Conservation (phyloP, 2,329 filamentous ascomycete genomes). For the Exophiala alcalophila region DNA sequence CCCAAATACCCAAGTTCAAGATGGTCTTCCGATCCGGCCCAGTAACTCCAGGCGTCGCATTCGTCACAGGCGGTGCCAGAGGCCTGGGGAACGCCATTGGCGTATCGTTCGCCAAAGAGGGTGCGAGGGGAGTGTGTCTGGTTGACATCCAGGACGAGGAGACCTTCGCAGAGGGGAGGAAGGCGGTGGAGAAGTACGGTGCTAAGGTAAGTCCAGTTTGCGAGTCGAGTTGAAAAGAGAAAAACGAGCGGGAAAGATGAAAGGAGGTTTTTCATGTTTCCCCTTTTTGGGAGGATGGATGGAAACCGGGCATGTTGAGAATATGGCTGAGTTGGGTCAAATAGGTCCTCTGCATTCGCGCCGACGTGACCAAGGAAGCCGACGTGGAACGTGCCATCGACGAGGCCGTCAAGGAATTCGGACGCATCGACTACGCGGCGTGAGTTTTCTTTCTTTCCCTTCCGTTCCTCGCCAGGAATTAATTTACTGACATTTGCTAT, state of each 20-base stretch:
- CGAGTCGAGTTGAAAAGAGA: too few relatives aligned
- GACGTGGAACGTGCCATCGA: conserved; percentile 23
- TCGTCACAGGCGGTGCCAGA: conserved; percentile 39
- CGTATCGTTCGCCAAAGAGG: conserved; percentile 35
- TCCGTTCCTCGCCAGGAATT: too few relatives aligned
- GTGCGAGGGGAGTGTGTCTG: conserved; percentile 39
- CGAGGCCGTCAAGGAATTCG: conserved; percentile 24
- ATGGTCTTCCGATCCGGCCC: conserved; percentile 21
- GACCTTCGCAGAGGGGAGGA: conserved; percentile 16
- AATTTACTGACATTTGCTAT: too few relatives aligned
- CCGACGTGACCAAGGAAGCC: conserved; percentile 24
- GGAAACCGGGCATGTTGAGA: too few relatives aligned
- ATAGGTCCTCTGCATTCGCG: conserved; percentile 21
- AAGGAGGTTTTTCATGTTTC: too few relatives aligned
- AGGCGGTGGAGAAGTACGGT: conserved; percentile 20
- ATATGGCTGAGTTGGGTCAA: too few relatives aligned
- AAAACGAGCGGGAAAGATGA: too few relatives aligned
- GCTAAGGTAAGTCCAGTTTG: conserved; percentile 15
- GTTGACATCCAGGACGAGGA: conserved; percentile 27
- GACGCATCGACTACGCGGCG: conserved; percentile 79
- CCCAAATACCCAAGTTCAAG: too few relatives aligned
- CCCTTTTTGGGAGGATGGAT: too few relatives aligned
- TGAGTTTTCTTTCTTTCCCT: conserved; percentile 5
- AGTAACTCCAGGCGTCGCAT: conserved; percentile 30
- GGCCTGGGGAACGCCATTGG: conserved; percentile 40